phyloP scores from a whole-genome alignment of 2,329 filamentous ascomycete genomes.

The Rutstroemia sp. region DNA sequence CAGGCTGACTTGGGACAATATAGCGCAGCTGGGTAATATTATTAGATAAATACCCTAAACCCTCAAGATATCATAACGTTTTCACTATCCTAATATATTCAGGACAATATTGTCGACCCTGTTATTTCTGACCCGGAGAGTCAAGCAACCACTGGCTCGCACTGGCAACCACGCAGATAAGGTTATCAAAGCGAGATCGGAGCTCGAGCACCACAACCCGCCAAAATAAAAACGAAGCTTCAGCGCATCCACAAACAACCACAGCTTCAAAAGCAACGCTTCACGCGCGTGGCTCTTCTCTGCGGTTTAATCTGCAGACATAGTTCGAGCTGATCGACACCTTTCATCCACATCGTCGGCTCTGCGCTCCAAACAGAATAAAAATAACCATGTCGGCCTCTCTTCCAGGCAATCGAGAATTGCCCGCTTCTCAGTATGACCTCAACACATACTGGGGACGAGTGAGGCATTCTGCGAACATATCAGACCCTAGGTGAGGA shows the following conservation, averaged over 20 bases:
- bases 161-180: background rate
- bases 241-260: background rate
- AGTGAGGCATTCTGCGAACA: constrained; percentile 78
- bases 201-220: background rate
- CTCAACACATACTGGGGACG: constrained; percentile 91
- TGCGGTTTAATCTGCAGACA: background rate
- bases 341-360: background rate
- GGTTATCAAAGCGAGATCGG: constrained; percentile 2
- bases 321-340: background rate
- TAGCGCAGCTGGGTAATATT: too few relatives aligned
- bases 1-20: too few relatives aligned
- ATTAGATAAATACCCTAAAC: too few relatives aligned
- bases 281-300: background rate
- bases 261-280: background rate
- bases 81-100: too few relatives aligned
- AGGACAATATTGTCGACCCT: too few relatives aligned
- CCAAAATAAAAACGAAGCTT: background rate
- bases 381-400: constrained; percentile 53
- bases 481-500: constrained; percentile 91
- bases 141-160: too few relatives aligned
- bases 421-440: constrained; percentile 89
- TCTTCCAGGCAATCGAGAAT: constrained; percentile 63
- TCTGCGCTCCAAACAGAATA: background rate
- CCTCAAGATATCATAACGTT: too few relatives aligned
- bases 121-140: too few relatives aligned